Percentiles rank a stretch among this genome's conserved stretches.
These are phyloP conservation scores for Phytophthora melonis DNA, from an alignment of 352 stramenopile genomes.

Conservation along the genomic window DNA sequence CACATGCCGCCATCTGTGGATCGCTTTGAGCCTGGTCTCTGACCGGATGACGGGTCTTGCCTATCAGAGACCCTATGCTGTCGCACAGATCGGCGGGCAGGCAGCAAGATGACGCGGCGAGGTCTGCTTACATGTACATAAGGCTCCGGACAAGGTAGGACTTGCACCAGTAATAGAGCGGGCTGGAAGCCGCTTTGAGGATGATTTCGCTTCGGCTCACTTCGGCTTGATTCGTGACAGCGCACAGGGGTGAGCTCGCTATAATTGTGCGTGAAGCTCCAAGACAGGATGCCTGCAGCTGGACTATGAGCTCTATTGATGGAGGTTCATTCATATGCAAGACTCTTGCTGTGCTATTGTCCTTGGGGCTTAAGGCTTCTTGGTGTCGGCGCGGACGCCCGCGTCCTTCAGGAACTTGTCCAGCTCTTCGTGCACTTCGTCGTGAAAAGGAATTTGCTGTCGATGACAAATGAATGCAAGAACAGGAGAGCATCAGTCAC, in stretches of 20 bases:
- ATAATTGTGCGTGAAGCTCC: background rate
- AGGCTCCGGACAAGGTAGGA: conserved; percentile 18
- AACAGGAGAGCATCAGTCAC: background rate
- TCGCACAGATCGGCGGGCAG: conserved; percentile 3
- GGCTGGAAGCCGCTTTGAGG: background rate
- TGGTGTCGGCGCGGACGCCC: conserved; percentile 10
- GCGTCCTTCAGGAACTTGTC: conserved; percentile 32
- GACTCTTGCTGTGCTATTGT: conserved; percentile 1
- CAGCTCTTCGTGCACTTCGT: conserved; percentile 42
- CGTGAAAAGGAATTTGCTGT: conserved; percentile 38
- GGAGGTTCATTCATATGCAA: conserved; percentile 18
- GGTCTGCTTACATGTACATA: conserved; percentile 35
- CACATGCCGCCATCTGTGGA: conserved; percentile 1
- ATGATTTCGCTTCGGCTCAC: background rate
- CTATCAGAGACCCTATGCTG: conserved; percentile 3
- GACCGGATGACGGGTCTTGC: conserved; percentile 10
- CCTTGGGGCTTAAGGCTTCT: conserved; percentile 16
- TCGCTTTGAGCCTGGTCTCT: conserved; percentile 21
- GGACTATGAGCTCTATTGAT: conserved; percentile 2
- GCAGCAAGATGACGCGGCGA: conserved; percentile 18
- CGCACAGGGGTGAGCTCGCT: background rate
- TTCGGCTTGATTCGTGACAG: background rate
- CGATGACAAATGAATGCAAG: conserved; percentile 1
- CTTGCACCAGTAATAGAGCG: conserved; percentile 13
- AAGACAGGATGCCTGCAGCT: conserved; percentile 11